These are phyloP conservation scores for Ophiostoma tasmaniense DNA, from an alignment of 2,329 filamentous ascomycete genomes.

Conservation along the genomic window DNA sequence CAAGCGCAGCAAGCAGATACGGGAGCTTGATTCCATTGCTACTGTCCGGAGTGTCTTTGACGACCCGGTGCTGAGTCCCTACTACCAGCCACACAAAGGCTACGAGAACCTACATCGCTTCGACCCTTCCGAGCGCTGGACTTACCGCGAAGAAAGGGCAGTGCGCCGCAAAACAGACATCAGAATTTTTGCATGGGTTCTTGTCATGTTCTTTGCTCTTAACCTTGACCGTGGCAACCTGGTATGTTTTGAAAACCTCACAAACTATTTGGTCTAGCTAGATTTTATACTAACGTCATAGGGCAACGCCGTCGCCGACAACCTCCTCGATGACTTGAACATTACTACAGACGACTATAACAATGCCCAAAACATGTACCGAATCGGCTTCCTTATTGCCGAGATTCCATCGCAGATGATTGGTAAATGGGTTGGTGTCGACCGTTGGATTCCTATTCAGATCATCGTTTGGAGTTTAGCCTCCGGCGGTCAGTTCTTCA, in stretches of 20 bases:
- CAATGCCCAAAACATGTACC: slow-evolving; percentile 46
- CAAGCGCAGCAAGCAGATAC: neutral
- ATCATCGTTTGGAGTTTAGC: slow-evolving; percentile 30
- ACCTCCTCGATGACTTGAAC: slow-evolving; percentile 26
- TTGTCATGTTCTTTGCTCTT: slow-evolving; percentile 31
- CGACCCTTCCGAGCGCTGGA: slow-evolving; percentile 50
- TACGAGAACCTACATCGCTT: slow-evolving; percentile 54
- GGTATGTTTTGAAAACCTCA: neutral
- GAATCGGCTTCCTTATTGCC: slow-evolving; percentile 44
- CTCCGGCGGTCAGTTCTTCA: slow-evolving; percentile 23
- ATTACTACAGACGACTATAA: slow-evolving; percentile 40
- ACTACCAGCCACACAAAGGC: slow-evolving; percentile 42
- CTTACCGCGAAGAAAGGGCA: slow-evolving; percentile 45
- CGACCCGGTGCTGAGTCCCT: neutral
- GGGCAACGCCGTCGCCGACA: slow-evolving; percentile 29
- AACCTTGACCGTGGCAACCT: slow-evolving; percentile 33
- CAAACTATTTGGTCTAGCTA: neutral
- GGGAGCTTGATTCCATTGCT: neutral
- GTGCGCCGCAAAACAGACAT: slow-evolving; percentile 40
- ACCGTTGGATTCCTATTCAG: slow-evolving; percentile 30
- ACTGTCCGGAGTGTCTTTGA: slow-evolving; percentile 3
- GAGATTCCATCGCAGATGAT: slow-evolving; percentile 56
- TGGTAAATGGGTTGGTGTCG: slow-evolving; percentile 39
- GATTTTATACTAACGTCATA: neutral
- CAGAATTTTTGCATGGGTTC: slow-evolving; percentile 28